A percentile compares a stretch with the other conserved stretches of the same genome.
These are phyloP conservation scores for Trifolium dubium DNA, from an alignment of 306 rosid genomes.

Conservation along the genomic window DNA sequence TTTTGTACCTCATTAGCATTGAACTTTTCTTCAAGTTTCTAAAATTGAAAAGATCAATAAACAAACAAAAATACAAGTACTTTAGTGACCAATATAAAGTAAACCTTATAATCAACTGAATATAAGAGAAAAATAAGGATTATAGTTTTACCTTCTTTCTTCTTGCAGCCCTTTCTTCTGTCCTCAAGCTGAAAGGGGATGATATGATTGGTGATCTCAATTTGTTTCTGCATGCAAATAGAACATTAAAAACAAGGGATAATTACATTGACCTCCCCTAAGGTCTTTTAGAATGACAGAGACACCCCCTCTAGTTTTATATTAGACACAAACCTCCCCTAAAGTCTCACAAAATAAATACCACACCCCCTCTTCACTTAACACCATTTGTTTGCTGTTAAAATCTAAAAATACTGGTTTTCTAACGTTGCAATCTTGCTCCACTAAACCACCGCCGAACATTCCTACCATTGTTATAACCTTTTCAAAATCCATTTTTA, in stretches of 20 bases:
- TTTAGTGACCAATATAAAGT: conserved; percentile 5
- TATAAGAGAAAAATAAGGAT: conserved; percentile 27
- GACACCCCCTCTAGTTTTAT: no score
- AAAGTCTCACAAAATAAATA: no score
- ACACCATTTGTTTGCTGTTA: no score
- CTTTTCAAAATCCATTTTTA: no score
- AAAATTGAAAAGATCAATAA: conserved; percentile 37
- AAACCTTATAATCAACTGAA: conserved; percentile 14
- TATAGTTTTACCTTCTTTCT: conserved; percentile 77
- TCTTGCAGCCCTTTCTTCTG: conserved; percentile 90
- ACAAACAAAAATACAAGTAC: conserved; percentile 10
- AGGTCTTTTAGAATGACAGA: no score
- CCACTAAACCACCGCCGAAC: no score
- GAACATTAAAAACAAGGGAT: conserved; percentile 46
- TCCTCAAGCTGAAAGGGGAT: conserved; percentile 81
- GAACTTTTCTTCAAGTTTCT: conserved; percentile 98
- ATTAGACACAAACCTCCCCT: no score
- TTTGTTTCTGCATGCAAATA: conserved; percentile 76
- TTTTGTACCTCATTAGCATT: conserved; percentile 71
- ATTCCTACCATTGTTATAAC: no score
- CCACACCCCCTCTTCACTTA: no score
- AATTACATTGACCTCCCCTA: no score
- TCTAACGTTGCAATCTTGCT: no score
- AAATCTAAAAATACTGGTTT: no score
- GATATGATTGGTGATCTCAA: conserved; percentile 74